Conservation (phyloP, 805 yeast genomes). For the Candida ficus region DNA sequence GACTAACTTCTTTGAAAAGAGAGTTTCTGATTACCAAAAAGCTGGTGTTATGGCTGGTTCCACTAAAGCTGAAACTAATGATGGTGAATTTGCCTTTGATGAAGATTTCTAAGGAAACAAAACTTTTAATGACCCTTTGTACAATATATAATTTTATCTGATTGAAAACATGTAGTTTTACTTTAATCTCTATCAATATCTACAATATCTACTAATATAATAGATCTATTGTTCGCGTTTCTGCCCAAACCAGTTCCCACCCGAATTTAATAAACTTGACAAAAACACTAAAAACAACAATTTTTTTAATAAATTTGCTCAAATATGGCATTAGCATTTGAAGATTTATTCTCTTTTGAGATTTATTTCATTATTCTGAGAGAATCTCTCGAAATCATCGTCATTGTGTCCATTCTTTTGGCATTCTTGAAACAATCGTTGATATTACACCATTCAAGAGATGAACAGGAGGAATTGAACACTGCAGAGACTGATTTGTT, state of each 20-base stretch:
- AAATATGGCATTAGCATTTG: not conserved
- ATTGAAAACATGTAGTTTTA: no score
- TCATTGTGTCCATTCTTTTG: conserved; percentile 67
- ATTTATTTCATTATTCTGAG: conserved; percentile 68
- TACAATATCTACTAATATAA: no score
- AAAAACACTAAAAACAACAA: no score
- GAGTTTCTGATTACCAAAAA: conserved; percentile 97
- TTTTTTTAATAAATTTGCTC: not conserved
- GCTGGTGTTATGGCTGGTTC: conserved; percentile 96
- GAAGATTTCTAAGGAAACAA: conserved; percentile 79
- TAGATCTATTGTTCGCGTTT: no score
- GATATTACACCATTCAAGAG: conserved; percentile 27
- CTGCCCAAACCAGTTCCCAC: no score
- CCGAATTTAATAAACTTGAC: no score
- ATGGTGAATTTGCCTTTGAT: conserved; percentile 70
- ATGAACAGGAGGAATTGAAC: not conserved
- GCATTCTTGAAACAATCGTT: conserved; percentile 64
- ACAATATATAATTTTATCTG: not conserved
- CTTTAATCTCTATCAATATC: no score
- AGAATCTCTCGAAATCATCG: conserved; percentile 73
- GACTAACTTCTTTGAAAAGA: conserved; percentile 98
- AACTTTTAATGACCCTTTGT: conserved; percentile 6
- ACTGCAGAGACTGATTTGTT: conserved; percentile 10
- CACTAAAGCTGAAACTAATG: conserved; percentile 35
- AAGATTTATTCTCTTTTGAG: conserved; percentile 59